Base-by-base conservation (phyloP, 1,284 basidiomycete species). In the Nidula niveotomentosa region DNA sequence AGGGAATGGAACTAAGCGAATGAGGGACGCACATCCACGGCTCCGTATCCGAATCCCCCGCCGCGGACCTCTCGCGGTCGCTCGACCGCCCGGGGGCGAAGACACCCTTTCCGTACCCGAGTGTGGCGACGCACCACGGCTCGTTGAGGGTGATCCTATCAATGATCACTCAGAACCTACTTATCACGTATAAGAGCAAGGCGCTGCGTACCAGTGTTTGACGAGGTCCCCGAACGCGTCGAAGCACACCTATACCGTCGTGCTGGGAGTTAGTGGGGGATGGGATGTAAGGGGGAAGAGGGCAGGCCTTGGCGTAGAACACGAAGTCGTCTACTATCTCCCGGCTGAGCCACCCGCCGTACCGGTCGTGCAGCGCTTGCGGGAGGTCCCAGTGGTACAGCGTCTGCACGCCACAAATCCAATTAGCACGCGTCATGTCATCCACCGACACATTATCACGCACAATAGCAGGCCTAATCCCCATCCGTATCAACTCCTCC, bases 371-470 rank as follows among this genome's bases (percentile, higher is more conserved):
- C 23, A 91, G 75, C 1, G 70, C 81, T 65, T 87, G 86, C 5
- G 89, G 89, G 5, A 90, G 76, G 63, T 92, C 90, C 89, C 88
- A 91, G 66, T 91, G 88, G 68, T 90, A 90, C 41, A 91, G 69
- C 0, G 88, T 91, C 86, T 88, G 58, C n/a, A 43, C n/a, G 35
- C 15, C n/a, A 45, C 39, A 15, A 15, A 41, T 39, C 15, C 33
- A 4, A 30, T 36, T 18, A 43, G 36, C 8, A 30, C 4, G 30
- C 6, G 43, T 52, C 36, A 53, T 48, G 13, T 43, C 49, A 36
- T 18, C 5, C 8, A 18, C 33, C 51, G 34, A 36, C 35, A 18
- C 10, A 18, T 47, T 49, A 41, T 12, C 30, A 76, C 83, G 59
- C 62, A 88, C 86, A 36, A 91, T 79, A 64, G 86, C 88, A 6